A percentile compares a stretch with the other conserved stretches of the same genome.
phyloP scores from a whole-genome alignment of 2,329 filamentous ascomycete genomes.

The Rutstroemia sp. region DNA sequence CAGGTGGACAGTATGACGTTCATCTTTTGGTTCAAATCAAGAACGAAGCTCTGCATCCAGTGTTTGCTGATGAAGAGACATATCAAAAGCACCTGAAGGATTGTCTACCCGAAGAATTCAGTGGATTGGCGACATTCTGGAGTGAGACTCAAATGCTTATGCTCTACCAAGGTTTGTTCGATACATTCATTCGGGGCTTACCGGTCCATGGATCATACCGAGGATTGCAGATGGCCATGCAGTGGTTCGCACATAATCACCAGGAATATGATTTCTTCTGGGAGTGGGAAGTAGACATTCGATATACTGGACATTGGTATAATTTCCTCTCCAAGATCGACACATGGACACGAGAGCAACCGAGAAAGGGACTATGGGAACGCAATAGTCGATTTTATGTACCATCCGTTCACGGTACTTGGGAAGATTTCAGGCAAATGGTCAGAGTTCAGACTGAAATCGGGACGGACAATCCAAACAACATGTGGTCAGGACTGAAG shows the following conservation, averaged over 20 bases:
- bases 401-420: conserved; percentile 66
- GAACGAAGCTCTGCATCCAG: conserved; percentile 65
- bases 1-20: conserved; percentile 79
- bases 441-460: conserved; percentile 68
- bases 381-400: conserved; percentile 72
- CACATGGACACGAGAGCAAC: conserved; percentile 64
- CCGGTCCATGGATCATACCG: conserved; percentile 90
- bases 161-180: conserved; percentile 80
- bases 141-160: conserved; percentile 88
- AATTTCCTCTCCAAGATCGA: conserved; percentile 63
- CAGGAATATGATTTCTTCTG: conserved; percentile 87
- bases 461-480: conserved; percentile 57
- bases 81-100: conserved; percentile 62
- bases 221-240: conserved; percentile 87
- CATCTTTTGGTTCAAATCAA: conserved; percentile 82
- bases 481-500: conserved; percentile 52
- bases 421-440: conserved; percentile 75
- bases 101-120: conserved; percentile 75
- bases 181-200: conserved; percentile 61
- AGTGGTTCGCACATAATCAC: conserved; percentile 83
- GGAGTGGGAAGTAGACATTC: conserved; percentile 94
- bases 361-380: conserved; percentile 75
- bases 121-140: conserved; percentile 84
- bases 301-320: conserved; percentile 84
- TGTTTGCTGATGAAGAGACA: conserved; percentile 67